Evolutionary conservation across 495 filamentous ascomycete genomes (phyloP).

Genomic region (Aspergillus bertholletiae): DNA sequence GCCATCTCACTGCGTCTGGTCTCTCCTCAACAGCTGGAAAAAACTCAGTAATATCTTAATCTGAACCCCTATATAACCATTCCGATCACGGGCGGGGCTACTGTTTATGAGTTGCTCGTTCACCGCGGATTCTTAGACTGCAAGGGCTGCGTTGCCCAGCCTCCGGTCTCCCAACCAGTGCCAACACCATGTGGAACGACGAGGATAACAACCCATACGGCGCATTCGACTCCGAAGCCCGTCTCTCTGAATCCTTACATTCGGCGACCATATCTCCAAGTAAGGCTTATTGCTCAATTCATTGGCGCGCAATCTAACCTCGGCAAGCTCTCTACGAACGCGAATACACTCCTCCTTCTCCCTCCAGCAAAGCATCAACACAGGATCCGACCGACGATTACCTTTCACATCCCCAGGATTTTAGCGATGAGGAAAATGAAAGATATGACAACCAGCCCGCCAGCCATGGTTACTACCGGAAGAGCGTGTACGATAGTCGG

Average conservation of each 20-base stretch:
- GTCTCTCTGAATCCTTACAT: slow-evolving; percentile 66
- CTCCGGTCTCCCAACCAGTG: slow-evolving; percentile 16
- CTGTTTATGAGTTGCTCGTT: not conserved
- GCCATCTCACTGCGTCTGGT: not conserved
- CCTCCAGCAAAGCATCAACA: slow-evolving; percentile 40
- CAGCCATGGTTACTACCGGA: slow-evolving; percentile 48
- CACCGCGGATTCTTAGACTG: slow-evolving; percentile 3
- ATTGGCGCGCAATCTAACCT: slow-evolving; percentile 14
- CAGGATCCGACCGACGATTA: slow-evolving; percentile 55
- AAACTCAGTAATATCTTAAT: not conserved
- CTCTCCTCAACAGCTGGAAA: not conserved
- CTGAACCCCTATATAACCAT: not conserved
- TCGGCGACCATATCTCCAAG: slow-evolving; percentile 56
- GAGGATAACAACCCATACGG: slow-evolving; percentile 94
- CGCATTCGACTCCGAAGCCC: slow-evolving; percentile 81
- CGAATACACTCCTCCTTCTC: slow-evolving; percentile 46
- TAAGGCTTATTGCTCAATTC: slow-evolving; percentile 26
- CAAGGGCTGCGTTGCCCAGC: slow-evolving; percentile 20
- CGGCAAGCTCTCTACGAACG: slow-evolving; percentile 38
- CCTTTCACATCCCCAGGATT: slow-evolving; percentile 50
- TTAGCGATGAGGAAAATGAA: slow-evolving; percentile 57
- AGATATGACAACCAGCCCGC: slow-evolving; percentile 32
- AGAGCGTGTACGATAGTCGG: slow-evolving; percentile 87
- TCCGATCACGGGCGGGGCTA: not conserved
- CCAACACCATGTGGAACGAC: slow-evolving; percentile 70